phyloP scores from a whole-genome alignment of 805 yeast species.

The Peterozyma xylosa region DNA sequence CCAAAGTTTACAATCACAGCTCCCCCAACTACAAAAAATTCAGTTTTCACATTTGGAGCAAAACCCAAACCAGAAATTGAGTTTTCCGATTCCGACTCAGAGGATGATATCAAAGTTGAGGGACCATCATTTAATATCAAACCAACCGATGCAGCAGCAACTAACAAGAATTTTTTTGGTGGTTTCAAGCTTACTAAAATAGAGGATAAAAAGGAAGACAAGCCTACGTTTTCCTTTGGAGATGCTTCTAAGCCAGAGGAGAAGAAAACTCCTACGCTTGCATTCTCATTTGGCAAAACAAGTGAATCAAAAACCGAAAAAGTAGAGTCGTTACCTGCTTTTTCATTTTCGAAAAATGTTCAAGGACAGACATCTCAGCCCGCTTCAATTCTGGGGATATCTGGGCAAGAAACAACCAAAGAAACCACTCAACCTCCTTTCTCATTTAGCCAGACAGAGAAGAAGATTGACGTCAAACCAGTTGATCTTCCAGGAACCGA shows the following conservation, averaged over 20 bases:
- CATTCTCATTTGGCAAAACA: slow-evolving; percentile 15
- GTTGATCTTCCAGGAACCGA: neutral
- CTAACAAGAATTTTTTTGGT: slow-evolving; percentile 13
- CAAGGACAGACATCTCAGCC: slow-evolving; percentile 13
- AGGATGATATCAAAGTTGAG: slow-evolving; percentile 57
- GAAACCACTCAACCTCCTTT: slow-evolving; percentile 14
- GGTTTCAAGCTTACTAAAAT: slow-evolving; percentile 19
- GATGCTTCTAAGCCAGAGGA: slow-evolving; percentile 2
- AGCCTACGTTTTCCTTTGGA: slow-evolving; percentile 1
- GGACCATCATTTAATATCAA: slow-evolving; percentile 59
- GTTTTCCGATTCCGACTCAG: slow-evolving; percentile 41
- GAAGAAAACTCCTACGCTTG: slow-evolving; percentile 10
- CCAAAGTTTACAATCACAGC: slow-evolving; percentile 49
- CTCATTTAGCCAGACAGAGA: slow-evolving; percentile 11
- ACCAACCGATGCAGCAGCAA: slow-evolving; percentile 16
- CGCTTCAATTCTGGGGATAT: slow-evolving; percentile 17
- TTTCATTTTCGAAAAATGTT: neutral
- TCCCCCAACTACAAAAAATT: slow-evolving; percentile 40
- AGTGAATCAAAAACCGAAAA: slow-evolving; percentile 9
- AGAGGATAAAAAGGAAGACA: slow-evolving; percentile 4
- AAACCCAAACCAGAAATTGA: slow-evolving; percentile 22
- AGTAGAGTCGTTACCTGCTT: neutral
- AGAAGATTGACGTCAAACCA: neutral
- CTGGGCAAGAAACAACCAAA: slow-evolving; percentile 3
- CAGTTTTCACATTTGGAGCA: slow-evolving; percentile 41